A percentile compares a stretch with the other conserved stretches of the same genome.
Conservation (phyloP, 2,329 filamentous ascomycete genomes). For the Fusarium xylarioides region DNA sequence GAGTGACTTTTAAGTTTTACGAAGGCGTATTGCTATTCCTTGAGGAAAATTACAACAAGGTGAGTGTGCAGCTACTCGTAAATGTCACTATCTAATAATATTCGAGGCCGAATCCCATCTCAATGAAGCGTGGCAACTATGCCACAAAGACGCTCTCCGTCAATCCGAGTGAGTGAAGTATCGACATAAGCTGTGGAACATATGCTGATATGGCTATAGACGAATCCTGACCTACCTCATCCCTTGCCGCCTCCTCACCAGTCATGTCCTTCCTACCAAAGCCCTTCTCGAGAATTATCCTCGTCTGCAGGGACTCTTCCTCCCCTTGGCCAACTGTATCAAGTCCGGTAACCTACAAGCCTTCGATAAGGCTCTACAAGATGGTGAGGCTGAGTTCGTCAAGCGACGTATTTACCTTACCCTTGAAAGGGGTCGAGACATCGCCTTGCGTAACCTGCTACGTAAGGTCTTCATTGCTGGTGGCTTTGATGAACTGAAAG, state of each 20-base stretch:
- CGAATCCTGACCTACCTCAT: constrained; percentile 95
- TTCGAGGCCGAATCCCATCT: constrained; percentile 80
- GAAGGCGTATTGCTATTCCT: constrained; percentile 92
- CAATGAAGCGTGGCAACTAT: constrained; percentile 82
- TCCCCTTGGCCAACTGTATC: constrained; percentile 81
- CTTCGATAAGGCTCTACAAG: constrained; percentile 83
- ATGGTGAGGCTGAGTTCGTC: constrained; percentile 91
- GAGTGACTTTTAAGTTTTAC: constrained; percentile 97
- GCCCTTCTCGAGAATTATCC: constrained; percentile 79
- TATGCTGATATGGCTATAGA: constrained; percentile 53
- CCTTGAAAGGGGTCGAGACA: constrained; percentile 89
- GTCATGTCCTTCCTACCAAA: constrained; percentile 80
- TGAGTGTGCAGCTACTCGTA: constrained; percentile 46
- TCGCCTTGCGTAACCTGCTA: constrained; percentile 89
- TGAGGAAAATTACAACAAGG: constrained; percentile 89
- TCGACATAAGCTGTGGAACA: not conserved
- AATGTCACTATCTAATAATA: not conserved
- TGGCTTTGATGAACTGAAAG: constrained; percentile 81
- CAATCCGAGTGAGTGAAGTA: constrained; percentile 77
- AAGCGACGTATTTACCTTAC: constrained; percentile 94
- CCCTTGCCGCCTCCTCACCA: constrained; percentile 89
- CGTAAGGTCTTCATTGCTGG: constrained; percentile 89
- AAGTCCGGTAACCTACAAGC: constrained; percentile 81
- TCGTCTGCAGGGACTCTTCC: constrained; percentile 78
- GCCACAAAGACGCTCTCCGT: constrained; percentile 73